These are phyloP conservation scores for Sarocladium oryzae DNA, from an alignment of 2,329 filamentous ascomycete genomes.

Conservation along the genomic window DNA sequence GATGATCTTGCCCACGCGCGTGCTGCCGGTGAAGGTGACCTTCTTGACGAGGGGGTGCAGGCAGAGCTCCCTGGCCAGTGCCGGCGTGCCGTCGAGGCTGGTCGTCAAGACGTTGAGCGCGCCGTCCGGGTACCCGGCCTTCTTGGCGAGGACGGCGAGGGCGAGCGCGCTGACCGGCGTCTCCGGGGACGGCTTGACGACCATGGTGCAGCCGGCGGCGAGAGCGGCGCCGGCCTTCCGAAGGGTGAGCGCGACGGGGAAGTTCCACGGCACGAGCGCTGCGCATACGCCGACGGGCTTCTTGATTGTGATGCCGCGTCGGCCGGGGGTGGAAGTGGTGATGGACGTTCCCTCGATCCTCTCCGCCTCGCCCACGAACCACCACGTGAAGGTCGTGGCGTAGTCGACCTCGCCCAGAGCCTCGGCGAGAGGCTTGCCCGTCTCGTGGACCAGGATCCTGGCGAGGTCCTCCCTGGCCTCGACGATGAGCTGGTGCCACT, in stretches of 20 bases:
- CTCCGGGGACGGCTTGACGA: conserved; percentile 66
- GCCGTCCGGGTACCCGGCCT: conserved; percentile 70
- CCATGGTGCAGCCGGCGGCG: conserved; percentile 70
- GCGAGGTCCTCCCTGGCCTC: conserved; percentile 31
- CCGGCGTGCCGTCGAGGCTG: conserved; percentile 36
- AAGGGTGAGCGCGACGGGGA: conserved; percentile 45
- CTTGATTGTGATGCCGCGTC: conserved; percentile 65
- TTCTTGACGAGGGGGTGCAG: conserved; percentile 46
- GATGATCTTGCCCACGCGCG: conserved; percentile 60
- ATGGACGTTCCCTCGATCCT: conserved; percentile 52
- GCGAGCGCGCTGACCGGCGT: conserved; percentile 68
- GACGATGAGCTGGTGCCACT: conserved; percentile 31
- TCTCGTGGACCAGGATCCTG: conserved; percentile 38
- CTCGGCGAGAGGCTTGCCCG: conserved; percentile 50
- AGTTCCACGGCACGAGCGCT: conserved; percentile 47
- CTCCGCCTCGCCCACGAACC: conserved; percentile 48
- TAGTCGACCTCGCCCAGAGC: conserved; percentile 51
- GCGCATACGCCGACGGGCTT: conserved; percentile 29
- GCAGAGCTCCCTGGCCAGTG: conserved; percentile 39
- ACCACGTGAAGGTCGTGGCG: conserved; percentile 45
- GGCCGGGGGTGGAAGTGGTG: conserved; percentile 51
- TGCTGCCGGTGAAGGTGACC: conserved; percentile 72
- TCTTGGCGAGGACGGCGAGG: conserved; percentile 58
- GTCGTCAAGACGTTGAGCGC: conserved; percentile 51
- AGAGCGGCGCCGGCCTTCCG: conserved; percentile 47